Conservation (phyloP, 345 rosid species). For the Noccaea bulbosa region DNA sequence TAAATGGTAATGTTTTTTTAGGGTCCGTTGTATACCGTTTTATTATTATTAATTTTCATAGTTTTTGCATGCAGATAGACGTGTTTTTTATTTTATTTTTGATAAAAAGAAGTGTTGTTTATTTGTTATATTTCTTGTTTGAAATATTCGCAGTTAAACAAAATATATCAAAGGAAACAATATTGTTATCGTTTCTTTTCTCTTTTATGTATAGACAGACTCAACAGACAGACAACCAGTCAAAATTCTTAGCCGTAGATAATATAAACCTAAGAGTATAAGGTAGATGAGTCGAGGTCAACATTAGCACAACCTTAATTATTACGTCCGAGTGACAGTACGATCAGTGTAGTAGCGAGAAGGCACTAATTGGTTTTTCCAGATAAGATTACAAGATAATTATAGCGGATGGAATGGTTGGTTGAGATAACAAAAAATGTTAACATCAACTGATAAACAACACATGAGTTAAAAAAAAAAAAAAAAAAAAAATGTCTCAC, state of each 20-base stretch:
- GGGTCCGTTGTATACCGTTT: background rate
- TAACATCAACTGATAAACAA: constrained; percentile 33
- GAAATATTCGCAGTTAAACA: no score
- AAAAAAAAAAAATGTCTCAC: background rate
- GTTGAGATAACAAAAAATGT: constrained; percentile 23
- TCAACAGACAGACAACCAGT: background rate
- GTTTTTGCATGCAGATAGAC: background rate
- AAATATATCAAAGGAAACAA: no score
- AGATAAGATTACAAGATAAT: background rate
- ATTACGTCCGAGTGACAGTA: background rate
- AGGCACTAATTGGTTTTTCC: background rate
- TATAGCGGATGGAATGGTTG: constrained; percentile 23
- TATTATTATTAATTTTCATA: background rate
- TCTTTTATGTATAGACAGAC: background rate
- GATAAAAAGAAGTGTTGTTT: no score
- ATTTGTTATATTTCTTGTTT: no score
- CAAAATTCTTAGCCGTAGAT: background rate
- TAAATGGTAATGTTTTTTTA: background rate
- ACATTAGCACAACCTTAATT: constrained; percentile 8
- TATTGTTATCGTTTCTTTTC: no score
- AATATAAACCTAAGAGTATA: background rate
- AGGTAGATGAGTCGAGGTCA: background rate
- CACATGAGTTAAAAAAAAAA: background rate
- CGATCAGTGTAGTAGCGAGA: background rate
- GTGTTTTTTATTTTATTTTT: background rate